Percentiles rank a stretch among this genome's conserved stretches.
Evolutionary conservation across 2,329 filamentous ascomycete genomes (phyloP).

Genomic region (Curvularia lunata): DNA sequence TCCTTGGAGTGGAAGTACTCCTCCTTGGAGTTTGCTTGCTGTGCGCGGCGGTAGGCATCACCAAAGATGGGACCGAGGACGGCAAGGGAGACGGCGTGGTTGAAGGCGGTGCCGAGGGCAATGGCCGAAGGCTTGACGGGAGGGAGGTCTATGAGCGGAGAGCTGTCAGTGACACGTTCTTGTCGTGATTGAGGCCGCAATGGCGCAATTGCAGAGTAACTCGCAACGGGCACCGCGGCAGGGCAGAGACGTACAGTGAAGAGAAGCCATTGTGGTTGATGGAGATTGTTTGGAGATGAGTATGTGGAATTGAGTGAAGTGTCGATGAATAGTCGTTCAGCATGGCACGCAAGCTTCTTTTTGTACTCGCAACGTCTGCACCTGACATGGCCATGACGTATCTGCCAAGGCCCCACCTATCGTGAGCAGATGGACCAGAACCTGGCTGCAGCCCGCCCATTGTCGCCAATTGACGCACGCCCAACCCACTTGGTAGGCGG

Average conservation of each 20-base stretch:
- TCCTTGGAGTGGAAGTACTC: slow-evolving; percentile 96
- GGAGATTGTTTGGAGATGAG: slow-evolving; percentile 24
- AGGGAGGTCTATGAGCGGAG: slow-evolving; percentile 63
- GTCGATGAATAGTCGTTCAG: slow-evolving; percentile 22
- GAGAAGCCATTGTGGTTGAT: slow-evolving; percentile 61
- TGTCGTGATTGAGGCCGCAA: background rate
- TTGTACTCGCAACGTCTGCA: slow-evolving; percentile 39
- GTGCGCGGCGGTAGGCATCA: slow-evolving; percentile 90
- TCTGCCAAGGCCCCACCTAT: slow-evolving; percentile 21
- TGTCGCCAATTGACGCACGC: slow-evolving; percentile 25
- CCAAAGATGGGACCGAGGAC: slow-evolving; percentile 90
- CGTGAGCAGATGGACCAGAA: slow-evolving; percentile 18
- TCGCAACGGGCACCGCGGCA: too few relatives aligned
- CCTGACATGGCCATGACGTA: slow-evolving; percentile 44
- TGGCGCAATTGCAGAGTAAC: background rate
- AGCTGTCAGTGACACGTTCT: background rate
- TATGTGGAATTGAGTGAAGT: slow-evolving; percentile 17
- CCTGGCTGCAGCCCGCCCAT: slow-evolving; percentile 25
- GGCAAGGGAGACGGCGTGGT: slow-evolving; percentile 86
- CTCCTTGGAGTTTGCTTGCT: slow-evolving; percentile 91
- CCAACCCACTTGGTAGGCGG: slow-evolving; percentile 14
- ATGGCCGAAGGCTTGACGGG: slow-evolving; percentile 98
- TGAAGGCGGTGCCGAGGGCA: slow-evolving; percentile 94
- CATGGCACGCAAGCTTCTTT: slow-evolving; percentile 40
- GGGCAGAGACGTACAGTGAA: slow-evolving; percentile 60